Percentiles rank a stretch among this genome's conserved stretches.
Conservation (phyloP, 1,284 basidiomycete species). For the Ustilago hordei region DNA sequence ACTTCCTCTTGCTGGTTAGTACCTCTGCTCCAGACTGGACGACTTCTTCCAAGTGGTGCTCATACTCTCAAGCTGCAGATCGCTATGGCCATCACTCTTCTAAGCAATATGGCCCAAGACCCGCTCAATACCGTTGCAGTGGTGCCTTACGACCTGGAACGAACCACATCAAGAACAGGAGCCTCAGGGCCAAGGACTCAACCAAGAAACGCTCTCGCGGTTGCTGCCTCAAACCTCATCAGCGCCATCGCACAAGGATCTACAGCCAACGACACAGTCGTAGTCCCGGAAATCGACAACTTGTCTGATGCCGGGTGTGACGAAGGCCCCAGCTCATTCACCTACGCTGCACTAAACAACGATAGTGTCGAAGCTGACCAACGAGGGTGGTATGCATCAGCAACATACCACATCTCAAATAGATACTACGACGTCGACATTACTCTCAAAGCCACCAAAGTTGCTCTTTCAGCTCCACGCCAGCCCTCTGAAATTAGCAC, state of each 20-base stretch:
- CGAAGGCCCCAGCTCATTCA: slow-evolving; percentile 40
- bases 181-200: slow-evolving; percentile 2
- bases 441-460: slow-evolving; percentile 36
- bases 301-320: slow-evolving; percentile 19
- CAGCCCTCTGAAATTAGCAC: not conserved
- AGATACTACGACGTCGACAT: slow-evolving; percentile 61
- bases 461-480: not conserved
- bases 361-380: not conserved
- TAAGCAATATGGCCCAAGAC: not conserved
- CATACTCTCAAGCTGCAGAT: not conserved
- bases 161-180: slow-evolving; percentile 2
- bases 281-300: not conserved
- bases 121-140: slow-evolving; percentile 43
- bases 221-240: slow-evolving; percentile 40
- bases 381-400: slow-evolving; percentile 19
- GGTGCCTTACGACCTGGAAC: slow-evolving; percentile 22
- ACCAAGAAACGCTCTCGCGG: slow-evolving; percentile 14
- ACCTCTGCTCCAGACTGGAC: not conserved
- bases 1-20: not conserved
- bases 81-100: slow-evolving; percentile 19
- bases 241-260: slow-evolving; percentile 45
- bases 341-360: slow-evolving; percentile 21
- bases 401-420: slow-evolving; percentile 56
- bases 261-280: not conserved
- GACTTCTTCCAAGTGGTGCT: not conserved